These are phyloP conservation scores for Penicillium subrubescens DNA, from an alignment of 495 filamentous ascomycete genomes.

Conservation along the genomic window DNA sequence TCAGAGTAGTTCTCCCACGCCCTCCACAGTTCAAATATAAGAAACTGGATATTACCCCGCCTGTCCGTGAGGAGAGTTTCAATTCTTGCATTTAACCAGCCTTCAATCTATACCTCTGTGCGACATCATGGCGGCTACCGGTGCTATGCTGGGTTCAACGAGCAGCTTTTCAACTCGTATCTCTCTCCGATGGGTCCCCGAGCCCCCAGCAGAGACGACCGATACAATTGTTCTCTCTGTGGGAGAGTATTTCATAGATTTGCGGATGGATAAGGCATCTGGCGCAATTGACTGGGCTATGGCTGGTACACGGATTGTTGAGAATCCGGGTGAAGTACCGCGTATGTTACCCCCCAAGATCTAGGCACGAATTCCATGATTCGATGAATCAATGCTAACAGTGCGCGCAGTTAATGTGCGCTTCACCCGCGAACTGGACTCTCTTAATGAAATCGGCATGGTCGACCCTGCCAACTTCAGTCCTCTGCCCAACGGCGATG, in stretches of 20 bases:
- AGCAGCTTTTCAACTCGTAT: slow-evolving; percentile 18
- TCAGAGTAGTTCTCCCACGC: background rate
- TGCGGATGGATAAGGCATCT: slow-evolving; percentile 22
- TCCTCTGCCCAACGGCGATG: slow-evolving; percentile 21
- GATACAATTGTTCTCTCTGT: slow-evolving; percentile 23
- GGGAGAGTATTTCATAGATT: slow-evolving; percentile 19
- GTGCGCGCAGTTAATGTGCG: slow-evolving; percentile 7
- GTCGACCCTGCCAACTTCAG: slow-evolving; percentile 20
- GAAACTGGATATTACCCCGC: background rate
- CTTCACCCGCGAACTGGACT: slow-evolving; percentile 24
- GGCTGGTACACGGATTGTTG: slow-evolving; percentile 16
- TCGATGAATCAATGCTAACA: background rate
- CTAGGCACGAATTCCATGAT: too few relatives aligned
- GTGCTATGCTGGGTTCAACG: slow-evolving; percentile 11
- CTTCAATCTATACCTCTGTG: background rate
- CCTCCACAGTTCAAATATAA: background rate
- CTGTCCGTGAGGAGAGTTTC: background rate
- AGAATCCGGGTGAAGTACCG: slow-evolving; percentile 16
- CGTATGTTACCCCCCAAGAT: slow-evolving; percentile 7
- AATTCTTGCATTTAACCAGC: background rate
- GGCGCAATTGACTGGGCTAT: slow-evolving; percentile 30
- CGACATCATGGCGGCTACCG: slow-evolving; percentile 17
- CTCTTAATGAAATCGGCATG: slow-evolving; percentile 14
- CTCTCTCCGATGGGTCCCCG: slow-evolving; percentile 24
- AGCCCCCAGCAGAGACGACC: slow-evolving; percentile 17